Base-by-base conservation (phyloP, 2,329 filamentous ascomycete species). In the Pseudogymnoascus sp. region DNA sequence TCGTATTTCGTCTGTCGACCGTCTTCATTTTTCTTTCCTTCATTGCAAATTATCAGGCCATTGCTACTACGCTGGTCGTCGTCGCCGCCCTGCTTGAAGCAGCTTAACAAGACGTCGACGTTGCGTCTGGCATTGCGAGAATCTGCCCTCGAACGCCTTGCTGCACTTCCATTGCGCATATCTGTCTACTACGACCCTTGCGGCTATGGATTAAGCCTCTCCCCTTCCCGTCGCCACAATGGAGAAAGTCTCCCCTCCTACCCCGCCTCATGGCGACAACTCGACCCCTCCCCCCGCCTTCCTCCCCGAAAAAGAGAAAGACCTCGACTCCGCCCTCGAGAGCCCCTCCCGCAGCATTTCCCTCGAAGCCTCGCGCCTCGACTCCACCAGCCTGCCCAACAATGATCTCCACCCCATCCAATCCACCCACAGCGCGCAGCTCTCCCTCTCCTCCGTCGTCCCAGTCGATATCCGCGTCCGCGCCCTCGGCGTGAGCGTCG, bases 401-500 rank as follows among this genome's bases (percentile, higher is more conserved):
- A n/a, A 61, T 8, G 36, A 19, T n/a, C 36, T 64, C n/a, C 59
- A 62, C 1, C 59, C 26, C 17, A 38, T 15, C 15, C 26, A 19
- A 13, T 42, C 63, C 13, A 7, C 69, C 8, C 66, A 69, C 5
- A 72, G 66, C 63, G 70, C 69, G 40, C 67, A 70, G 1, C 63
- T 74, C n/a, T 74, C 72, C 2, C 68, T 74, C 13, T 73, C 71
- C 10, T 82, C 82, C 72, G 83, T 87, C n/a, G 77, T 82, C 23
- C 76, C 81, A 1, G 82, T 85, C 6, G 73, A 80, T 42, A 78
- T 86, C 19, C 78, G 78, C 62, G 79, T 86, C 23, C 80, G 82
- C 42, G 75, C 80, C 67, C 76, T 87, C 3, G 76, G 78, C 1
- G 82, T 87, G 7, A 80, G 78, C 0, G 83, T 87, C 17, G 81